phyloP scores from a whole-genome alignment of 208 protist species.

The Crithidia fasciculata region DNA sequence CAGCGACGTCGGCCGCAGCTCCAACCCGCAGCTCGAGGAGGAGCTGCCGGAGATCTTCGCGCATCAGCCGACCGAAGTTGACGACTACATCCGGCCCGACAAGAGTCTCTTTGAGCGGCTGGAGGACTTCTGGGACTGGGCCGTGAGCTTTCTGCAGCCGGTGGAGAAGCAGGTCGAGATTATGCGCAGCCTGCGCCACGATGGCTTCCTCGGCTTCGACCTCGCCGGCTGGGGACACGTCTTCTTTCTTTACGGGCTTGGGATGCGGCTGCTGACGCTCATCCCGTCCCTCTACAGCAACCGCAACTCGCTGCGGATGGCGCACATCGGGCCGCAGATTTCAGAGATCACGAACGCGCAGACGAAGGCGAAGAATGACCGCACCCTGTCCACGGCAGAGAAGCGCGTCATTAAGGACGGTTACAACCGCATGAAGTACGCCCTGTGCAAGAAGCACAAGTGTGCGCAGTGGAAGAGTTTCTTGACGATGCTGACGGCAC shows the following conservation, averaged over 20 bases:
- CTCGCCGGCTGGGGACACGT: conserved; percentile 81
- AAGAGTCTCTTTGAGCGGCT: conserved; percentile 83
- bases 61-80: conserved; percentile 80
- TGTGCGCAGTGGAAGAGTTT: conserved; percentile 89
- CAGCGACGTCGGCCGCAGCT: conserved; percentile 36
- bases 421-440: conserved; percentile 87
- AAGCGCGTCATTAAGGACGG: conserved; percentile 87
- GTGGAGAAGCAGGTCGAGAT: conserved; percentile 88
- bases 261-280: conserved; percentile 79
- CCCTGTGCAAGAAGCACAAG: conserved; percentile 82
- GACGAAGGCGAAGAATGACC: conserved; percentile 82
- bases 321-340: conserved; percentile 73
- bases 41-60: conserved; percentile 89
- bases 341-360: conserved; percentile 82
- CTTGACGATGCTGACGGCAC: conserved; percentile 69
- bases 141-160: conserved; percentile 80
- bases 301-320: conserved; percentile 84
- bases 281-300: conserved; percentile 82
- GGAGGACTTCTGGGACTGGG: conserved; percentile 91
- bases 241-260: conserved; percentile 82
- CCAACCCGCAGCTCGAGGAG: conserved; percentile 63
- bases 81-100: conserved; percentile 88
- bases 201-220: conserved; percentile 78
- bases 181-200: conserved; percentile 74
- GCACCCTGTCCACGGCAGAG: conserved; percentile 79